Evolutionary conservation across 2,329 filamentous ascomycete genomes (phyloP).

Genomic region (Chaetomium sp.): DNA sequence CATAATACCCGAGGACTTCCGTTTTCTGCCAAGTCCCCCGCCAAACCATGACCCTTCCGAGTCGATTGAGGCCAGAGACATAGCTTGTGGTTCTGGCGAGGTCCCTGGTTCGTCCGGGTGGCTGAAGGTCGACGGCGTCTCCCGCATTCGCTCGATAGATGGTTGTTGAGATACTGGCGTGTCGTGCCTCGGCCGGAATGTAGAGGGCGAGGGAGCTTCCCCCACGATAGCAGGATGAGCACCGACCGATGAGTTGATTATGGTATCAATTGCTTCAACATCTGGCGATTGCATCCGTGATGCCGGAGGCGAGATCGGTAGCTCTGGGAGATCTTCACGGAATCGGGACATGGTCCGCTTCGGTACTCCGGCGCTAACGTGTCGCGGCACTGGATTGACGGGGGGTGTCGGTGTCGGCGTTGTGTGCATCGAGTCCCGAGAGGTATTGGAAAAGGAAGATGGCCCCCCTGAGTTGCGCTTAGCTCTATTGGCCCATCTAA

Average conservation of each 20-base stretch:
- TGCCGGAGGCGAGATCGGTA: conserved; percentile 81
- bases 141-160: conserved; percentile 46
- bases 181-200: conserved; percentile 41
- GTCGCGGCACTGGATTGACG: conserved; percentile 39
- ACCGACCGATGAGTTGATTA: conserved; percentile 35
- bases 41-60: conserved; percentile 97
- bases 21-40: conserved; percentile 56
- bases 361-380: conserved; percentile 54
- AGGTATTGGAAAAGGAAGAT: conserved; percentile 89
- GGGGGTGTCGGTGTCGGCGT: conserved; percentile 45
- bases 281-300: conserved; percentile 81
- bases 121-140: conserved; percentile 50
- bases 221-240: conserved; percentile 20
- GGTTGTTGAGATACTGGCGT: conserved; percentile 51
- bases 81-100: conserved; percentile 67
- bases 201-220: conserved; percentile 40
- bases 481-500: conserved; percentile 67
- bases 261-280: conserved; percentile 46
- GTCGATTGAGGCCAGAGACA: conserved; percentile 90
- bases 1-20: conserved; percentile 49
- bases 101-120: conserved; percentile 45
- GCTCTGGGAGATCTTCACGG: conserved; percentile 85
- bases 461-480: conserved; percentile 58
- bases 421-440: conserved; percentile 76
- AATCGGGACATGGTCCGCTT: conserved; percentile 88